Conservation (phyloP, 2,329 filamentous ascomycete genomes). For the Aspergillus sp. region DNA sequence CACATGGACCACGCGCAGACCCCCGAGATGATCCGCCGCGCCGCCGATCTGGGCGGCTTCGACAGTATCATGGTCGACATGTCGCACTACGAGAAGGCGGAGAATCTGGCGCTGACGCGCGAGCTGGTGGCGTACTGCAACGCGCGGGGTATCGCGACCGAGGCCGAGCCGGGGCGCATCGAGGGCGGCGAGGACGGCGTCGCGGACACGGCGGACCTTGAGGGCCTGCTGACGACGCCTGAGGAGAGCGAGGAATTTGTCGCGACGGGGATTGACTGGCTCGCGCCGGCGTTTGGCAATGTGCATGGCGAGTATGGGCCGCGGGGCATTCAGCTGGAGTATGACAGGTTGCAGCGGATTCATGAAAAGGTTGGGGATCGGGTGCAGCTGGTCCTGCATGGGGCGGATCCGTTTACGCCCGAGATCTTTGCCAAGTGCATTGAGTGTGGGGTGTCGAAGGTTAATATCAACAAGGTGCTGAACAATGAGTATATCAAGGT, state of each 20-base stretch:
- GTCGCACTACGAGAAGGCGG: constrained; percentile 67
- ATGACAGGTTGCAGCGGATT: constrained; percentile 51
- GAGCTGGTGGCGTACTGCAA: constrained; percentile 64
- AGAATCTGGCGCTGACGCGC: constrained; percentile 64
- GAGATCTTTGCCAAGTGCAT: constrained; percentile 56
- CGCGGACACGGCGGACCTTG: constrained; percentile 61
- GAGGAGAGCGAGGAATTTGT: constrained; percentile 71
- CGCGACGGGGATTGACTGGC: constrained; percentile 67
- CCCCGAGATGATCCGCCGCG: constrained; percentile 59
- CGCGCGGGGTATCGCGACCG: constrained; percentile 63
- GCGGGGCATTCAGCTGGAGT: constrained; percentile 62
- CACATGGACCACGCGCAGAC: constrained; percentile 67
- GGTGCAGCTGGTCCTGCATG: constrained; percentile 57
- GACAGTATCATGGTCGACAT: constrained; percentile 78
- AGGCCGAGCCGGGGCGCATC: constrained; percentile 70
- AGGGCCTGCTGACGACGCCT: constrained; percentile 63
- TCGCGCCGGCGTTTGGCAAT: constrained; percentile 74
- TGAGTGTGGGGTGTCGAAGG: constrained; percentile 53
- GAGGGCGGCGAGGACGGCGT: constrained; percentile 74
- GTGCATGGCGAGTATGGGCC: constrained; percentile 72
- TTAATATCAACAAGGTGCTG: constrained; percentile 61
- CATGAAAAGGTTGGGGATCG: constrained; percentile 47
- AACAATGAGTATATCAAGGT: constrained; percentile 50
- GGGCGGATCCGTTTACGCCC: constrained; percentile 56
- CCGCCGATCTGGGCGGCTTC: constrained; percentile 61